Evolutionary conservation across 768 basidiomycete species (phyloP).

Genomic region (Phylloporus rhodoxanthus): DNA sequence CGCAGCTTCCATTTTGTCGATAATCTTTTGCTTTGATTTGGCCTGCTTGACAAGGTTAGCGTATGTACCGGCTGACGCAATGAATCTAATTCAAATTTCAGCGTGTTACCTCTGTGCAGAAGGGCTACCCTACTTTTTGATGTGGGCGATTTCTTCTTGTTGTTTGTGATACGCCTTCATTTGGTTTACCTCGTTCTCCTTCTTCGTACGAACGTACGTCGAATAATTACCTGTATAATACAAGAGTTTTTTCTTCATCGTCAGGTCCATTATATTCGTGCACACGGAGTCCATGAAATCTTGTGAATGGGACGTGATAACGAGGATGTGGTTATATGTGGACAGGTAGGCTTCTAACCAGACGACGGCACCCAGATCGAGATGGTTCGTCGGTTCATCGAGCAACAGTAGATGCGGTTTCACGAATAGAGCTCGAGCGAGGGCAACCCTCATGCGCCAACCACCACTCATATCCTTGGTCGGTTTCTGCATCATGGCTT

Average conservation of each 20-base stretch:
- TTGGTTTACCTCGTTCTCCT: constrained; percentile 98
- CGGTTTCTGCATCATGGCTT: constrained; percentile 89
- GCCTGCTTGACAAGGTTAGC: constrained; percentile 98
- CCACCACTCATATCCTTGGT: constrained; percentile 99
- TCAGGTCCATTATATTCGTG: constrained; percentile 97
- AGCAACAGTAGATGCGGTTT: constrained; percentile 94
- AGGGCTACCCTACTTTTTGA: constrained; percentile 72
- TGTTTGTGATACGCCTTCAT: constrained; percentile 99
- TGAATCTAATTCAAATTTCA: constrained; percentile 55
- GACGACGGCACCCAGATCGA: constrained; percentile 96
- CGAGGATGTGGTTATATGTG: constrained; percentile 97
- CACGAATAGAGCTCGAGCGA: constrained; percentile 92
- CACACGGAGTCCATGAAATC: constrained; percentile 99
- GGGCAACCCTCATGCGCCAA: constrained; percentile 98
- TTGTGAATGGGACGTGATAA: constrained; percentile 97
- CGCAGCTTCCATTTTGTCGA: constrained; percentile 99
- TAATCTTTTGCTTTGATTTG: constrained; percentile 99
- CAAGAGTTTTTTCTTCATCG: constrained; percentile 82
- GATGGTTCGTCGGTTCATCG: constrained; percentile 89
- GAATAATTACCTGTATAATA: constrained; percentile 97
- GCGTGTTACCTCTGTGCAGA: not conserved
- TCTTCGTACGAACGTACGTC: constrained; percentile 93
- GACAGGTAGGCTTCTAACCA: constrained; percentile 98
- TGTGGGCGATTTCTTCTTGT: constrained; percentile 96
- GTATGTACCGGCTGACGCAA: constrained; percentile 98